Conservation (phyloP, 129 eudicot genomes). For the Centaurea solstitialis region DNA sequence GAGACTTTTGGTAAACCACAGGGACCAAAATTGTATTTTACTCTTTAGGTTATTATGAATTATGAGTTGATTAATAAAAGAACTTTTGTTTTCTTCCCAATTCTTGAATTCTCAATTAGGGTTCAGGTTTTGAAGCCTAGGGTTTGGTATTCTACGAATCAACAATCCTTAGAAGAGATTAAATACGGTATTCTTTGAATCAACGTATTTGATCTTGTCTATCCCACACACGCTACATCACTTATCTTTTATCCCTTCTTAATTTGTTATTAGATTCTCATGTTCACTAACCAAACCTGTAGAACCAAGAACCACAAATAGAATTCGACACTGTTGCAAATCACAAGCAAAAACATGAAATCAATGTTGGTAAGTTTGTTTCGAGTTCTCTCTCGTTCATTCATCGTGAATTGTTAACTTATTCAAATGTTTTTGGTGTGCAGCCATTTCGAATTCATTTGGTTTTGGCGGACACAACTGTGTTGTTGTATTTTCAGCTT, state of each 20-base stretch:
- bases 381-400: not conserved
- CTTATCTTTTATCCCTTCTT: not conserved
- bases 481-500: not conserved
- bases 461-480: not conserved
- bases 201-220: no score
- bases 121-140: no score
- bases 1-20: no score
- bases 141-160: no score
- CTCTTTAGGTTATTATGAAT: no score
- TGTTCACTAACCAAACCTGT: not conserved
- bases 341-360: not conserved
- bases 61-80: no score
- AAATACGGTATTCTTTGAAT: no score
- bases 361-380: not conserved
- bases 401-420: not conserved
- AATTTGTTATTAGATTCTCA: not conserved
- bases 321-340: not conserved
- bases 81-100: no score
- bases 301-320: not conserved
- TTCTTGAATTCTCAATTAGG: no score
- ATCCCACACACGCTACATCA: no score
- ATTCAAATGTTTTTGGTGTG: not conserved
- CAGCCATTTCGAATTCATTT: not conserved
- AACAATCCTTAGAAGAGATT: no score
- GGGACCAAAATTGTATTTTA: no score